A percentile compares a stretch with the other conserved stretches of the same genome.
Conservation (phyloP, 2,329 filamentous ascomycete genomes). For the Pseudocercospora eumusae region DNA sequence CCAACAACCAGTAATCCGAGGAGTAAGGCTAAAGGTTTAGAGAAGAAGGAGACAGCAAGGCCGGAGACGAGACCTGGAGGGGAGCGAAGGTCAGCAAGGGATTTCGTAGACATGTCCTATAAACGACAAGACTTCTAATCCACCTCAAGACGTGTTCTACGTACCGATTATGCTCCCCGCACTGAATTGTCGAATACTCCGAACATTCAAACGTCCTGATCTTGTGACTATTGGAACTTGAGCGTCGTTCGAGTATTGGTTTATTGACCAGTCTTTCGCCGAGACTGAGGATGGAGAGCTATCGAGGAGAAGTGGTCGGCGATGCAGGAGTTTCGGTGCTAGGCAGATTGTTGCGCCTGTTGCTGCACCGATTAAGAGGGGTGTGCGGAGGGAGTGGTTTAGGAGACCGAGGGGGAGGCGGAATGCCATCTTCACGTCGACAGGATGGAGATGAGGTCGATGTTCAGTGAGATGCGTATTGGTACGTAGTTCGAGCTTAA, state of each 20-base stretch:
- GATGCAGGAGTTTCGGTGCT: conserved; percentile 33
- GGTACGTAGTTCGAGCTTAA: neutral
- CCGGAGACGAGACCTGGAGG: conserved; percentile 63
- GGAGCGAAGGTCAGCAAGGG: neutral
- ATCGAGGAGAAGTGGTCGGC: conserved; percentile 43
- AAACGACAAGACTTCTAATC: no score
- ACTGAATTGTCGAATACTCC: conserved; percentile 48
- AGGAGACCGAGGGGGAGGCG: conserved; percentile 43
- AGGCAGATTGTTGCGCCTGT: conserved; percentile 32
- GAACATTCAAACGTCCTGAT: conserved; percentile 45
- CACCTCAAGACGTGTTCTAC: no score
- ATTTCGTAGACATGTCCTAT: no score
- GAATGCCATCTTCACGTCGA: conserved; percentile 22
- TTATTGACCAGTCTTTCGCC: conserved; percentile 44
- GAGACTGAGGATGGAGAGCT: conserved; percentile 31
- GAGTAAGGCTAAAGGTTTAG: conserved; percentile 67
- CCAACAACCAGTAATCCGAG: conserved; percentile 65
- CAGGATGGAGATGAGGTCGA: neutral
- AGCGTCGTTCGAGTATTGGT: conserved; percentile 40
- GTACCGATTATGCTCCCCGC: conserved; percentile 52
- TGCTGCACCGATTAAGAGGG: conserved; percentile 34
- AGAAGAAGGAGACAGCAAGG: conserved; percentile 67
- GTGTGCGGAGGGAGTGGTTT: conserved; percentile 41
- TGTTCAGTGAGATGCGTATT: neutral
- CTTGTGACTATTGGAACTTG: conserved; percentile 42